These are phyloP conservation scores for Aspergillus novoparasiticus DNA, from an alignment of 2,329 filamentous ascomycete species.

Conservation along the genomic window DNA sequence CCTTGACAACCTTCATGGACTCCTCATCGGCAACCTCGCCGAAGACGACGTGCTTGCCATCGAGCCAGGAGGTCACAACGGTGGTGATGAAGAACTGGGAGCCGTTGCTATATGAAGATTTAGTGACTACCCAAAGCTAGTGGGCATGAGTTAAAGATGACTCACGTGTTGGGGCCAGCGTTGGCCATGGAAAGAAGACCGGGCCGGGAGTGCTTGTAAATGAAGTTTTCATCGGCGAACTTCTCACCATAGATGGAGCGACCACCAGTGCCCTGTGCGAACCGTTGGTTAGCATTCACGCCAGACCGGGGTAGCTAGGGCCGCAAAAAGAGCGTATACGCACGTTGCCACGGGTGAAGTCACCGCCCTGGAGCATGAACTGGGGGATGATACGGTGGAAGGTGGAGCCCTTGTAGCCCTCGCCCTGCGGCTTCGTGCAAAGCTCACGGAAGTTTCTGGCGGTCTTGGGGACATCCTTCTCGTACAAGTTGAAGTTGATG, in stretches of 20 bases:
- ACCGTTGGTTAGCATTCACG: slow-evolving; percentile 15
- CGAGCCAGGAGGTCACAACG: slow-evolving; percentile 66
- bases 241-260: slow-evolving; percentile 95
- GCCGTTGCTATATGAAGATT: slow-evolving; percentile 55
- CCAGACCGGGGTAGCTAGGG: neutral
- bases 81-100: slow-evolving; percentile 76
- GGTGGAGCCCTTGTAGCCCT: slow-evolving; percentile 78
- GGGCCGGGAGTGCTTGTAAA: slow-evolving; percentile 69
- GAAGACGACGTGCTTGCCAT: slow-evolving; percentile 72
- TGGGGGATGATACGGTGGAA: slow-evolving; percentile 93
- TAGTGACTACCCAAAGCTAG: neutral
- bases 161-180: slow-evolving; percentile 86
- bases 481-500: slow-evolving; percentile 87
- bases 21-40: slow-evolving; percentile 61
- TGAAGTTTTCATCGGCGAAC: slow-evolving; percentile 93
- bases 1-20: slow-evolving; percentile 58
- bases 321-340: slow-evolving; percentile 38
- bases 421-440: slow-evolving; percentile 78
- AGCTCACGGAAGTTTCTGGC: slow-evolving; percentile 81
- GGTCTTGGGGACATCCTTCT: slow-evolving; percentile 86
- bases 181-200: slow-evolving; percentile 94
- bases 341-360: slow-evolving; percentile 92
- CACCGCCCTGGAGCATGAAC: slow-evolving; percentile 96
- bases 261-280: slow-evolving; percentile 77
- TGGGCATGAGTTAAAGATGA: slow-evolving; percentile 8